Conservation (phyloP, 2,329 filamentous ascomycete species). For the Rhinocladiella mackenziei region DNA sequence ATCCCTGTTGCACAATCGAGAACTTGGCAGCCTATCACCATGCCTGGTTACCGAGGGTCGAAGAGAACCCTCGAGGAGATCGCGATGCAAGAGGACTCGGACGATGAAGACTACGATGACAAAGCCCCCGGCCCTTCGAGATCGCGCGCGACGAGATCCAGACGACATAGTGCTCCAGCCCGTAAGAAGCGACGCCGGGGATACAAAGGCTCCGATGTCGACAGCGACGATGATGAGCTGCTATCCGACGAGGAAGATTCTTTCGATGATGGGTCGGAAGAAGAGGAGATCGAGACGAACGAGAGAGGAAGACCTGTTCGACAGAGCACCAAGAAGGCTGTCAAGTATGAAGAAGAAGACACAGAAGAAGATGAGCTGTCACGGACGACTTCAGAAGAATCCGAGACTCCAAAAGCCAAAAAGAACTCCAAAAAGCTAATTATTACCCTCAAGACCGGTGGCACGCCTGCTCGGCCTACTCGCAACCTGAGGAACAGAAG, state of each 20-base stretch:
- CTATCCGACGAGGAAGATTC: constrained; percentile 43
- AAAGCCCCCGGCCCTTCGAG: constrained; percentile 33
- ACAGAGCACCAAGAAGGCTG: constrained; percentile 51
- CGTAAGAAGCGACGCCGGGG: constrained; percentile 37
- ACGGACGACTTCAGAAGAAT: constrained; percentile 29
- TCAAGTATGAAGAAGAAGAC: constrained; percentile 56
- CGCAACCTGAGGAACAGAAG: constrained; percentile 33
- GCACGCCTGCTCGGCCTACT: constrained; percentile 27
- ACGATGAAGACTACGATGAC: constrained; percentile 46
- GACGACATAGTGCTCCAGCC: constrained; percentile 33
- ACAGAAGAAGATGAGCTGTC: constrained; percentile 29
- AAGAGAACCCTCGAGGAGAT: constrained; percentile 45
- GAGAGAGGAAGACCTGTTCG: constrained; percentile 56
- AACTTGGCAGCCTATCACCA: not conserved
- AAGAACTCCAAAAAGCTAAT: constrained; percentile 30
- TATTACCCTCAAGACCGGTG: constrained; percentile 24
- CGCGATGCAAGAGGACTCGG: constrained; percentile 42
- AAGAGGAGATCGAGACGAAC: constrained; percentile 49
- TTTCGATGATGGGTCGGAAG: constrained; percentile 41
- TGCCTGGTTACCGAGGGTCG: constrained; percentile 10
- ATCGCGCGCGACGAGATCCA: constrained; percentile 35
- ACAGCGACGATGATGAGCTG: constrained; percentile 45
- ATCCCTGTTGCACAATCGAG: constrained; percentile 1
- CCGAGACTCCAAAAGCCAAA: constrained; percentile 32
- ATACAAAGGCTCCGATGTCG: constrained; percentile 38